phyloP scores from a whole-genome alignment of 768 basidiomycete species.

The Russula sp. region DNA sequence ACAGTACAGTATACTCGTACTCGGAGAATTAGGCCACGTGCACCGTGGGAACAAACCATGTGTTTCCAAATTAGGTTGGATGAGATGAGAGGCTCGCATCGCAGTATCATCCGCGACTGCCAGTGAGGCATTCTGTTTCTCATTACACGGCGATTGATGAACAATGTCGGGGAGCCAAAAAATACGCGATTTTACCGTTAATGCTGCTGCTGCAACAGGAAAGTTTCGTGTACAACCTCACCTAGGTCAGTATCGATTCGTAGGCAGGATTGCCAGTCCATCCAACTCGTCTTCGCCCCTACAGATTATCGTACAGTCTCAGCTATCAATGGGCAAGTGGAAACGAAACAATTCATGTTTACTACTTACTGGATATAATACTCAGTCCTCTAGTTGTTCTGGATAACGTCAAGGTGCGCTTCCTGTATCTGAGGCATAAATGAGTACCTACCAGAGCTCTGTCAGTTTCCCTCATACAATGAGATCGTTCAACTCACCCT shows the following conservation, averaged over 20 bases:
- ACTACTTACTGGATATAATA: constrained; percentile 11
- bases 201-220: constrained; percentile 83
- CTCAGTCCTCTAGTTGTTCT: constrained; percentile 87
- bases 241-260: constrained; percentile 47
- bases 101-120: too few species aligned
- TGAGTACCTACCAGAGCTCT: constrained; percentile 11
- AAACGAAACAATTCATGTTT: not conserved
- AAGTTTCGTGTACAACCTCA: constrained; percentile 88
- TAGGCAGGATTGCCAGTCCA: not conserved
- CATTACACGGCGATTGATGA: not conserved
- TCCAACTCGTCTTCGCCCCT: constrained; percentile 12
- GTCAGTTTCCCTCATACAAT: constrained; percentile 93
- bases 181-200: constrained; percentile 40
- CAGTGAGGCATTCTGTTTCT: not conserved
- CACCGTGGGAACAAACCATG: constrained; percentile 5
- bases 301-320: constrained; percentile 97
- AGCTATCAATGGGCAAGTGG: constrained; percentile 88
- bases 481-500: constrained; percentile 95
- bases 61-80: constrained; percentile 5
- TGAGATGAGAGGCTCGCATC: not conserved
- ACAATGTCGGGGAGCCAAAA: constrained; percentile 12
- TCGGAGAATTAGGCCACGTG: not conserved
- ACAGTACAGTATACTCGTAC: not conserved
- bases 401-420: constrained; percentile 90
- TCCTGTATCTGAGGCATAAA: not conserved